phyloP scores from a whole-genome alignment of 2,329 filamentous ascomycete species.

The Fusarium sp. region DNA sequence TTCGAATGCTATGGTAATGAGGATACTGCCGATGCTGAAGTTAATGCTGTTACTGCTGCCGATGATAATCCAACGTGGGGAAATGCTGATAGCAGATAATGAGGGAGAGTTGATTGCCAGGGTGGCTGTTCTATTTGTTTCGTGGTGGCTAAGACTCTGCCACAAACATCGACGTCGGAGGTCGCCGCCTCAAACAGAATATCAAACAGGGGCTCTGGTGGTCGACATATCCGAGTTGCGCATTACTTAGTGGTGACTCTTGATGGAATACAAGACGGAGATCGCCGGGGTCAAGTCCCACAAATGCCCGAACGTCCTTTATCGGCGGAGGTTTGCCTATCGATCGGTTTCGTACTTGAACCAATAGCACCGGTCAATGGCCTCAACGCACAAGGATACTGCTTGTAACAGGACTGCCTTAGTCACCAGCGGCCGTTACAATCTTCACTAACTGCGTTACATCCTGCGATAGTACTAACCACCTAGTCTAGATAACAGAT shows the following conservation, averaged over 20 bases:
- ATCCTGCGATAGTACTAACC: neutral
- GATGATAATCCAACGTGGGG: neutral
- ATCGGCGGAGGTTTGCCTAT: conserved; percentile 12
- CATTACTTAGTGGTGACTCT: neutral
- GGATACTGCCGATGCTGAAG: neutral
- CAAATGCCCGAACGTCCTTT: neutral
- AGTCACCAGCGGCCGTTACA: too few relatives aligned
- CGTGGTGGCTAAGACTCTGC: rapidly evolving
- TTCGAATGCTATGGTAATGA: rapidly evolving
- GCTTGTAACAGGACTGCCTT: too few relatives aligned
- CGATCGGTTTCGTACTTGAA: neutral
- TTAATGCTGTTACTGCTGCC: rapidly evolving
- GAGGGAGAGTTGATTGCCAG: neutral
- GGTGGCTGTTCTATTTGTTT: rapidly evolving
- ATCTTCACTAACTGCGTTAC: too few relatives aligned
- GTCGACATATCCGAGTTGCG: neutral
- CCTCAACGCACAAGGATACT: too few relatives aligned
- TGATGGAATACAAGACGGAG: neutral
- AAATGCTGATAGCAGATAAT: neutral
- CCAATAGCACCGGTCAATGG: too few relatives aligned
- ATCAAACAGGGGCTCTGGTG: rapidly evolving
- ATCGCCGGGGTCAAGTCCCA: conserved; percentile 1
- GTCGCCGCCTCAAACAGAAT: neutral
- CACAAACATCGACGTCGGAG: rapidly evolving
- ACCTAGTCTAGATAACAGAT: neutral